Conservation (phyloP, 352 stramenopile genomes). For the Paralagenidium karlingii region DNA sequence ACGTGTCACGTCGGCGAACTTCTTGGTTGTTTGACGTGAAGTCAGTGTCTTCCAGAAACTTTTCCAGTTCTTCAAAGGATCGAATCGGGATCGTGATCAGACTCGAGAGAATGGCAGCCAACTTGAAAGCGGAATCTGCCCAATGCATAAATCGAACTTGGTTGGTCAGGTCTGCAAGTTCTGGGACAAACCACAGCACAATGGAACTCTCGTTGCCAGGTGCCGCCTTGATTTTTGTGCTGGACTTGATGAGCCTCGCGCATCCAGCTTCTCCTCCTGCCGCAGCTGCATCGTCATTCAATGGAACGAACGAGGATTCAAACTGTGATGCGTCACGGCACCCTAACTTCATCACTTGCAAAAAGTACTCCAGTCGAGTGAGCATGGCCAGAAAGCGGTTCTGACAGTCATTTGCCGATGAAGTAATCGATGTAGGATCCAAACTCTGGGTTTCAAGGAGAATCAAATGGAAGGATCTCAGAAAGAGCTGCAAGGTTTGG, state of each 20-base stretch:
- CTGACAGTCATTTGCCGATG: neutral
- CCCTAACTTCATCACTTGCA: conserved; percentile 62
- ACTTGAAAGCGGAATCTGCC: conserved; percentile 53
- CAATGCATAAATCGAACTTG: conserved; percentile 49
- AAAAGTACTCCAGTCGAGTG: conserved; percentile 79
- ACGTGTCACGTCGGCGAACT: conserved; percentile 58
- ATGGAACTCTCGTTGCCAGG: conserved; percentile 68
- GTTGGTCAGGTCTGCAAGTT: conserved; percentile 54
- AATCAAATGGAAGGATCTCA: conserved; percentile 62
- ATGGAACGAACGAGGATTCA: conserved; percentile 58
- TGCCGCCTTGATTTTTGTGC: conserved; percentile 39
- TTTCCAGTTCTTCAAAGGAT: conserved; percentile 49
- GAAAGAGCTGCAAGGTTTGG: conserved; percentile 61
- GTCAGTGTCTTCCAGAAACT: conserved; percentile 37
- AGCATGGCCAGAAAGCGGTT: conserved; percentile 18
- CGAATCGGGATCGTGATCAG: conserved; percentile 45
- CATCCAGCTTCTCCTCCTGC: conserved; percentile 3
- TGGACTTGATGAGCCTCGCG: conserved; percentile 29
- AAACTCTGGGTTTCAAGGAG: conserved; percentile 12
- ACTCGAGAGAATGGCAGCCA: conserved; percentile 49
- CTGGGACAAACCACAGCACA: conserved; percentile 61
- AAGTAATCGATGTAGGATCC: neutral
- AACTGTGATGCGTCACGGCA: conserved; percentile 55
- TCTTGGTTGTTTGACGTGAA: conserved; percentile 64
- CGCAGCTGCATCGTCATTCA: conserved; percentile 14